Percentiles rank a stretch among this genome's conserved stretches.
These are phyloP conservation scores for Thalia dealbata DNA, from an alignment of 176 grass and related monocot species.

Conservation along the genomic window DNA sequence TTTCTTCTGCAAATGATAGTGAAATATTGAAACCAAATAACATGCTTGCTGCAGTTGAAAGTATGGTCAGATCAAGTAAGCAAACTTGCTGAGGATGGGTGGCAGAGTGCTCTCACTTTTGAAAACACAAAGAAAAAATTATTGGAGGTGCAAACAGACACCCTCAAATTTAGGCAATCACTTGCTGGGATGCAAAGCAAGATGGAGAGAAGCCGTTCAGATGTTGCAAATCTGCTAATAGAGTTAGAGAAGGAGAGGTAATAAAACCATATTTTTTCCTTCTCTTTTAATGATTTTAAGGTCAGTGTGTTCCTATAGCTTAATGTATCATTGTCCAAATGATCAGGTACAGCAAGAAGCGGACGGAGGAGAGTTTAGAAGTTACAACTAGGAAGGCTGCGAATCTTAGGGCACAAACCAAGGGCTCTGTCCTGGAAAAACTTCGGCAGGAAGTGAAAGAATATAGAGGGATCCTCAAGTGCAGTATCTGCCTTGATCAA, in stretches of 20 bases:
- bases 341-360: slow-evolving; percentile 74
- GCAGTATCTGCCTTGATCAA: slow-evolving; percentile 48
- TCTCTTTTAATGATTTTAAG: background rate
- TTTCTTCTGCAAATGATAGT: background rate
- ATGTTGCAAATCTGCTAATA: slow-evolving; percentile 51
- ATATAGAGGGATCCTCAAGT: slow-evolving; percentile 81
- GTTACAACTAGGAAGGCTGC: slow-evolving; percentile 54
- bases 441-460: slow-evolving; percentile 60
- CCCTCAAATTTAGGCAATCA: slow-evolving; percentile 38
- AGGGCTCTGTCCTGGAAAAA: slow-evolving; percentile 53
- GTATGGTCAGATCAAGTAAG: slow-evolving; percentile 45
- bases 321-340: background rate
- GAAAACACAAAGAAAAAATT: slow-evolving; percentile 47
- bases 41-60: slow-evolving; percentile 50
- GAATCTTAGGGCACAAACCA: slow-evolving; percentile 43
- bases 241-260: slow-evolving; percentile 79
- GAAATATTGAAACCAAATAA: background rate
- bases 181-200: slow-evolving; percentile 39
- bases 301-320: background rate
- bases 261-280: slow-evolving; percentile 4
- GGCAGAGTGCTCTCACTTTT: slow-evolving; percentile 33
- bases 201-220: slow-evolving; percentile 38
- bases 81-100: slow-evolving; percentile 50
- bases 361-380: slow-evolving; percentile 65
- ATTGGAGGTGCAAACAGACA: slow-evolving; percentile 36